Evolutionary conservation across 495 filamentous ascomycete genomes (phyloP).

Genomic region (Tetracladium setigerum): DNA sequence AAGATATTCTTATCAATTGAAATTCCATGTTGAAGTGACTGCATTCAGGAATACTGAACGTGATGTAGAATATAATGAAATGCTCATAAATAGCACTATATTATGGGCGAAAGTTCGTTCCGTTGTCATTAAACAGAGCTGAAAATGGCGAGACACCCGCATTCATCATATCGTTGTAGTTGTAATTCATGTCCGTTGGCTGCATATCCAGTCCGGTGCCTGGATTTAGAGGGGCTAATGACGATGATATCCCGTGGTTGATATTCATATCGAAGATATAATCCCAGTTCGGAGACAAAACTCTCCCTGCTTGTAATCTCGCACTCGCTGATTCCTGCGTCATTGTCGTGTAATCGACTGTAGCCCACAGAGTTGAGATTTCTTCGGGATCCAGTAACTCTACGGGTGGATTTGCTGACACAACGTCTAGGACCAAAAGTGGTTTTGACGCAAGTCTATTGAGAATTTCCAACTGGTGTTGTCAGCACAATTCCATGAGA

Average conservation of each 20-base stretch:
- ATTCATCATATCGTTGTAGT: not conserved
- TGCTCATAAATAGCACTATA: not conserved
- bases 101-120: not conserved
- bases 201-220: not conserved
- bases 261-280: too few relatives aligned
- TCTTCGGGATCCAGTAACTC: not conserved
- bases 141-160: not conserved
- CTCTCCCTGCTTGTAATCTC: too few relatives aligned
- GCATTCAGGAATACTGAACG: too few relatives aligned
- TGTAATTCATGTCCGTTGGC: not conserved
- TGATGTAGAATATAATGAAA: too few relatives aligned
- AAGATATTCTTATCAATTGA: not conserved
- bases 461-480: not conserved
- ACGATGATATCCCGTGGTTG: not conserved
- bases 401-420: not conserved
- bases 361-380: not conserved
- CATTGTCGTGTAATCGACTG: conserved; percentile 3
- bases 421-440: not conserved
- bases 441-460: not conserved
- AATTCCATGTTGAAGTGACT: too few relatives aligned
- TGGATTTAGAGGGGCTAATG: not conserved
- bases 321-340: not conserved
- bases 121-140: not conserved
- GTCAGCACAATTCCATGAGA: too few relatives aligned
- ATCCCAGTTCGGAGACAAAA: too few relatives aligned